Evolutionary conservation across 768 basidiomycete species (phyloP).

Genomic region (Naganishia vishniacii): DNA sequence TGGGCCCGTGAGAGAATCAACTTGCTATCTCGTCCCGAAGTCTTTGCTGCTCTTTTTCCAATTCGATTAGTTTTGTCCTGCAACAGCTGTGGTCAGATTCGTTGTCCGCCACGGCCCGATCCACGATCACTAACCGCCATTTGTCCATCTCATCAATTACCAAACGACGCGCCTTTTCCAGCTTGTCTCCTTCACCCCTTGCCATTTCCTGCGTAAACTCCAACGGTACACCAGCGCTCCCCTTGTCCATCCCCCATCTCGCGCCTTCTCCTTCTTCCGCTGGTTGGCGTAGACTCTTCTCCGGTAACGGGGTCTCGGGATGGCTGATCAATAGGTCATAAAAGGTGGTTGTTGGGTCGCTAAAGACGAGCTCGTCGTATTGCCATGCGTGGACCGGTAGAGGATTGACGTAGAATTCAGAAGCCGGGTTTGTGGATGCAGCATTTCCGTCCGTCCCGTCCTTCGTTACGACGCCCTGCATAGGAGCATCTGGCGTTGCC

Average conservation of each 20-base stretch:
- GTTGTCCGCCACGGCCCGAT: too few species aligned
- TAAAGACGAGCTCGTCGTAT: constrained; percentile 96
- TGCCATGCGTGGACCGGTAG: constrained; percentile 85
- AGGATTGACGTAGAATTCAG: constrained; percentile 5
- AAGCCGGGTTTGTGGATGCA: background rate
- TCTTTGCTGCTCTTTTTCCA: constrained; percentile 72
- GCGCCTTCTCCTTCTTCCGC: constrained; percentile 18
- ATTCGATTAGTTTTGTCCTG: constrained; percentile 59
- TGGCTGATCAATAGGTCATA: constrained; percentile 72
- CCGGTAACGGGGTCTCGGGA: constrained; percentile 72
- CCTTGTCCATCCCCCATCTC: constrained; percentile 59
- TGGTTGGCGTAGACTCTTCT: constrained; percentile 23
- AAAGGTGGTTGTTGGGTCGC: constrained; percentile 83
- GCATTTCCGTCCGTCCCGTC: too few species aligned
- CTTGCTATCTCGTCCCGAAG: constrained; percentile 56
- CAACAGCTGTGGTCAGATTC: constrained; percentile 18
- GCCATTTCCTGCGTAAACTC: constrained; percentile 85
- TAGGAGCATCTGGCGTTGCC: background rate
- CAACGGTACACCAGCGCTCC: constrained; percentile 58
- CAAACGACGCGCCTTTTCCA: constrained; percentile 69
- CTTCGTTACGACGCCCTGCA: background rate
- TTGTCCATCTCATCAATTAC: constrained; percentile 71
- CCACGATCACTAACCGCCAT: constrained; percentile 56
- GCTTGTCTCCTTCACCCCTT: constrained; percentile 70
- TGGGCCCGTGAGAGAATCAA: background rate